Evolutionary conservation across 441 rosid genomes (phyloP), one percentile per base, ranked within the genome.

Genomic region (Sinapis alba): DNA sequence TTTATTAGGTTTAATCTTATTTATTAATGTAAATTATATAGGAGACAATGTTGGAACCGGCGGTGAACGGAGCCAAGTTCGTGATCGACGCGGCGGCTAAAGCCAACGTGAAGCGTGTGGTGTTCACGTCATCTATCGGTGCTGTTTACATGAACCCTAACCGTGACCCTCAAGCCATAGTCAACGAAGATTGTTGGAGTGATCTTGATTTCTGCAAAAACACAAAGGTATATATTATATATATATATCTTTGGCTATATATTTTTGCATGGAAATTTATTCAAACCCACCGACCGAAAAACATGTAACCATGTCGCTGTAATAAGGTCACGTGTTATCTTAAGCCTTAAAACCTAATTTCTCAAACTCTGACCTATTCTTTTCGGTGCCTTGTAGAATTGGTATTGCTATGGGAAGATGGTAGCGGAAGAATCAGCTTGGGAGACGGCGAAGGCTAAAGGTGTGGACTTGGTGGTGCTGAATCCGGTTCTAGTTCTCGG

Each of bases 21-120:
- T 27, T 0, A 32, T 27, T 50, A 8, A 19, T 62, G 21, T 21
- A 21, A 57, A 41, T 28, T 28, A 28, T 28, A 21, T 36, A 73
- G 99, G 99, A 88, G 71, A 87, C 90, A 86, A 93, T 95, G 97
- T 85, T 91, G 88, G 99, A 95, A 82, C 97, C 98, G 4, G 96
- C 99, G 1, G 93, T 93, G 74, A 79, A 78, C 0, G 98, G 98
- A 70, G 89, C 98, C 0, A 83, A 84, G 83, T 89, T 85, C 47
- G 97, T 93, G 81, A 87, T 96, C 4, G 74, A 80, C 10, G 97
- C 97, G 0, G 97, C 97, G 0, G 88, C 92, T 0, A 92, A 87
- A 78, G 94, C 95, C 59, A 86, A 89, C 27, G 95, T 84, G 13
- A 83, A 86, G 28, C 89, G 97, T 5, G 88, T 90, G 20, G 97